Evolutionary conservation across 371 early-diverging fungal species (phyloP).

Genomic region (Mucor velutinosus): DNA sequence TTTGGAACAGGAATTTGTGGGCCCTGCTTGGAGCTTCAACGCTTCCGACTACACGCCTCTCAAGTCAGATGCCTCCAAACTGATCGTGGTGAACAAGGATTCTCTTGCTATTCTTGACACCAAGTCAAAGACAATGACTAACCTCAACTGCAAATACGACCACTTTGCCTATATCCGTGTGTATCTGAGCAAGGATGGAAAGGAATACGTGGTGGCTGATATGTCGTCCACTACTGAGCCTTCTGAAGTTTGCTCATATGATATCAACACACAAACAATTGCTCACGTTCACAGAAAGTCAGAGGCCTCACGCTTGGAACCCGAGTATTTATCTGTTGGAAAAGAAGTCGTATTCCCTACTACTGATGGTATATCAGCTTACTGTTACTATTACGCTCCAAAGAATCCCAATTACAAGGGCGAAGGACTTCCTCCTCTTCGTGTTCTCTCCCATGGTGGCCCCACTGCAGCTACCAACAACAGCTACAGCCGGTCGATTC

Average conservation of each 20-base stretch:
- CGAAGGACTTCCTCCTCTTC: conserved; percentile 65
- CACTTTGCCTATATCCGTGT: conserved; percentile 37
- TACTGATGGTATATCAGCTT: conserved; percentile 45
- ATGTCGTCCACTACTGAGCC: conserved; percentile 33
- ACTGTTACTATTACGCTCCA: conserved; percentile 69
- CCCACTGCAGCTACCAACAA: conserved; percentile 54
- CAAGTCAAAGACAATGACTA: conserved; percentile 41
- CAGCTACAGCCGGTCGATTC: conserved; percentile 51
- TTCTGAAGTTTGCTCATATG: conserved; percentile 26
- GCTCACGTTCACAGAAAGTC: conserved; percentile 14
- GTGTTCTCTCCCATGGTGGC: conserved; percentile 75
- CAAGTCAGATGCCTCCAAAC: conserved; percentile 43
- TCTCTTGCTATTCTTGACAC: conserved; percentile 55
- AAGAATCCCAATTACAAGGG: conserved; percentile 61
- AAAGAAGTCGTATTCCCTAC: conserved; percentile 70
- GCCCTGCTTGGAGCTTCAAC: conserved; percentile 46
- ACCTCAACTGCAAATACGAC: conserved; percentile 38
- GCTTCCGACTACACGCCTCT: conserved; percentile 42
- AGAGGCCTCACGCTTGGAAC: conserved; percentile 29
- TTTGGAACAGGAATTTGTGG: conserved; percentile 62
- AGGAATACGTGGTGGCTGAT: conserved; percentile 36
- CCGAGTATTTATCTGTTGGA: conserved; percentile 62
- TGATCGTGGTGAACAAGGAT: conserved; percentile 42
- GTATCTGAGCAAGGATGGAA: conserved; percentile 26
- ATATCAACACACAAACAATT: conserved; percentile 12